Conservation (phyloP, 1,284 basidiomycete species). For the Garcileccinum viscosum region DNA sequence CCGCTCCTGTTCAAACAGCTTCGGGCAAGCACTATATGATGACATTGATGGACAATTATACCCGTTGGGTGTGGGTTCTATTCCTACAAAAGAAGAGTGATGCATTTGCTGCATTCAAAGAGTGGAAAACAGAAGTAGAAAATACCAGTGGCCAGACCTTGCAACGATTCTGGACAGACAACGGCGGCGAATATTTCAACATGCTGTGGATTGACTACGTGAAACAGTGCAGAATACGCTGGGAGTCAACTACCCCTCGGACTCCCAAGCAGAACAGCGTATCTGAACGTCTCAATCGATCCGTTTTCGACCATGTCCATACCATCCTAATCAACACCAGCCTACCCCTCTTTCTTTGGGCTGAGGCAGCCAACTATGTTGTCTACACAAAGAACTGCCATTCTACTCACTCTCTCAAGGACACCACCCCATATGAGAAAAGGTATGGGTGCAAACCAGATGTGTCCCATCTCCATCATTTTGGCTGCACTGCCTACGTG, state of each 20-base stretch:
- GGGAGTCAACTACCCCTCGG: no score
- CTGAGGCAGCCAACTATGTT: background rate
- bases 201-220: background rate
- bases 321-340: background rate
- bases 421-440: no score
- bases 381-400: background rate
- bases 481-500: no score
- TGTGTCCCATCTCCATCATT: background rate
- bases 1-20: no score
- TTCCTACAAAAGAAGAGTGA: background rate
- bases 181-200: no score
- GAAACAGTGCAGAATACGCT: background rate
- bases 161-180: background rate
- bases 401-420: background rate
- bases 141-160: background rate
- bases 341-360: background rate
- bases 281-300: no score
- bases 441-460: background rate
- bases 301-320: background rate
- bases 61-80: background rate
- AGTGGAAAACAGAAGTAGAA: no score
- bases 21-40: no score
- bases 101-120: background rate
- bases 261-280: background rate
- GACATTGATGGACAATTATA: no score